Evolutionary conservation across 306 rosid genomes (phyloP), one percentile per base, ranked within the genome.

Genomic region (Malus asiatica): DNA sequence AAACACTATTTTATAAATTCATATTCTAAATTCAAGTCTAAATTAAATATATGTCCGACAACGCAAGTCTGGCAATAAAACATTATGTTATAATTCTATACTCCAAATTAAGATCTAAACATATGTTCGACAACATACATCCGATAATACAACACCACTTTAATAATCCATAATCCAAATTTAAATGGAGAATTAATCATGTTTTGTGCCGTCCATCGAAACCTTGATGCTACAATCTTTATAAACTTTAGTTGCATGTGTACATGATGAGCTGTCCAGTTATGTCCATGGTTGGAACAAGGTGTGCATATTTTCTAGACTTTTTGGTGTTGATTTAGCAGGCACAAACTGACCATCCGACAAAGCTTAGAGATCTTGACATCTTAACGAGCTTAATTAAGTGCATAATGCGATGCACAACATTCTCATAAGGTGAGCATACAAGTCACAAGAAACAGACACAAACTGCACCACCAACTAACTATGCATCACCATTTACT

Each of bases 331-430:
- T 30, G 61, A 23, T 32, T 51, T 25, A 27, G 57, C 30, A 23
- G 61, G 57, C 71, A 70, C 76, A 48, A 35, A 71, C 51, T n/a
- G 29, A 74, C 51, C 57, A 70, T 74, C 62, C 70, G 12, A 30
- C 78, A 30, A 74, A 63, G 66, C 64, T 64, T 32, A 10, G 23
- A 64, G 71, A 8, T 22, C 22, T 53, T 65, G 61, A 3, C 10
- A 30, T 32, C 51, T 30, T 61, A 44, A 19, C 30, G 9, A 27
- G 66, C 38, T 5, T 66, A 66, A 66, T 35, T 74, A 30, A 27
- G 53, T 58, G 23, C 44, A 5, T 16, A 5, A 73, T 73, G 58
- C 45, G 57, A 60, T 5, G 58, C 77, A 74, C 59, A 27, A 27
- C 69, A 44, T 40, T 61, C 38, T 27, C 70, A 30, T 32, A 42